Evolutionary conservation across 2,329 filamentous ascomycete species (phyloP).

Genomic region (Pseudocercospora crystallina): DNA sequence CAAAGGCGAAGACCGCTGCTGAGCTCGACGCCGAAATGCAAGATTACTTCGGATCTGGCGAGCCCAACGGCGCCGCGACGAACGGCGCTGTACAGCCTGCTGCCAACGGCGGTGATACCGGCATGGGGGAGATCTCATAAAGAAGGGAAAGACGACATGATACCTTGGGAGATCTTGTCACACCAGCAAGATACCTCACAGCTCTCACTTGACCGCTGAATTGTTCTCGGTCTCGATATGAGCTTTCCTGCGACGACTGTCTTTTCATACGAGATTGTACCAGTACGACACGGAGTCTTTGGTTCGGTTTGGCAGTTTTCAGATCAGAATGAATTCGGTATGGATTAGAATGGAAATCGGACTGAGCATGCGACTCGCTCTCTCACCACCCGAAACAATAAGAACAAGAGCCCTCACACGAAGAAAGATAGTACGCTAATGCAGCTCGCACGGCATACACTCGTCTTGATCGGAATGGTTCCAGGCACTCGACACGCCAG

Average conservation of each 20-base stretch:
- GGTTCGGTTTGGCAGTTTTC: neutral
- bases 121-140: conserved; percentile 39
- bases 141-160: too few relatives aligned
- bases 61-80: conserved; percentile 44
- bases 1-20: conserved; percentile 83
- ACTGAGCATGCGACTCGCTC: too few relatives aligned
- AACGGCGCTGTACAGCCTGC: conserved; percentile 49
- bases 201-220: neutral
- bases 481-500: too few relatives aligned
- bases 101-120: conserved; percentile 50
- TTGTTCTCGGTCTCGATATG: too few relatives aligned
- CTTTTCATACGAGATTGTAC: conserved; percentile 10
- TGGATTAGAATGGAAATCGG: too few relatives aligned
- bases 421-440: too few relatives aligned
- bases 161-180: neutral
- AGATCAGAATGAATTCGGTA: too few relatives aligned
- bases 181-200: neutral
- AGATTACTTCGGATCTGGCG: conserved; percentile 75
- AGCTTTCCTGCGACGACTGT: neutral
- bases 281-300: conserved; percentile 1
- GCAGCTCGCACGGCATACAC: too few relatives aligned
- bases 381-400: too few relatives aligned
- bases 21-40: conserved; percentile 97
- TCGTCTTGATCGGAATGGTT: too few relatives aligned
- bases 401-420: too few relatives aligned